A percentile compares a stretch with the other conserved stretches of the same genome.
phyloP scores from a whole-genome alignment of 2,329 filamentous ascomycete species.

The Emmonsiellopsis sp. region DNA sequence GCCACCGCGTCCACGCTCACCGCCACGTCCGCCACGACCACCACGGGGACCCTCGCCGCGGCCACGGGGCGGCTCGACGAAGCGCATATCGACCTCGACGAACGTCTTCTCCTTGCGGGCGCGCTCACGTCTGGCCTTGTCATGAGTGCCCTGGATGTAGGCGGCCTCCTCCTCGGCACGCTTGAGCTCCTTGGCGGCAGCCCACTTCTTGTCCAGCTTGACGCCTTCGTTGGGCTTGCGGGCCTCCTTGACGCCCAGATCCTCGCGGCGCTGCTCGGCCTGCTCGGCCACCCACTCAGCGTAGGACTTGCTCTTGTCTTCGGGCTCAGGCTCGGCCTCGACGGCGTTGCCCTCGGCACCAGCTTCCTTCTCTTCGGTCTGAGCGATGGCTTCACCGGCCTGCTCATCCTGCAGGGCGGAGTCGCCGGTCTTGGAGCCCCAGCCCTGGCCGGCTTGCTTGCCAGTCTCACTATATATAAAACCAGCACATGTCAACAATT shows the following conservation, averaged over 20 bases:
- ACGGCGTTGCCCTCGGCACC: constrained; percentile 38
- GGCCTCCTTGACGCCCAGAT: constrained; percentile 56
- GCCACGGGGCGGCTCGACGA: constrained; percentile 57
- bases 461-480: constrained; percentile 28
- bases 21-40: constrained; percentile 22
- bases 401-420: constrained; percentile 87
- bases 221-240: constrained; percentile 89
- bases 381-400: constrained; percentile 80
- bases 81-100: constrained; percentile 80
- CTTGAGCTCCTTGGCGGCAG: constrained; percentile 61
- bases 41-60: constrained; percentile 40
- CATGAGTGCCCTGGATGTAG: constrained; percentile 64
- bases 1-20: constrained; percentile 34
- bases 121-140: constrained; percentile 75
- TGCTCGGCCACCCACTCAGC: constrained; percentile 74
- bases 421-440: constrained; percentile 74
- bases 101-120: constrained; percentile 87
- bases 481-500: background rate
- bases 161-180: constrained; percentile 52
- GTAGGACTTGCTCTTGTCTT: constrained; percentile 87
- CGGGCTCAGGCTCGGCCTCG: constrained; percentile 47
- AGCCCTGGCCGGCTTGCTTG: constrained; percentile 63
- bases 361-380: constrained; percentile 70
- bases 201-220: constrained; percentile 88
- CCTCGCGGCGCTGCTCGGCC: constrained; percentile 65